Percentiles rank a stretch among this genome's conserved stretches.
phyloP scores from a whole-genome alignment of 1,284 basidiomycete genomes.

The Laetiporus sulphureus region DNA sequence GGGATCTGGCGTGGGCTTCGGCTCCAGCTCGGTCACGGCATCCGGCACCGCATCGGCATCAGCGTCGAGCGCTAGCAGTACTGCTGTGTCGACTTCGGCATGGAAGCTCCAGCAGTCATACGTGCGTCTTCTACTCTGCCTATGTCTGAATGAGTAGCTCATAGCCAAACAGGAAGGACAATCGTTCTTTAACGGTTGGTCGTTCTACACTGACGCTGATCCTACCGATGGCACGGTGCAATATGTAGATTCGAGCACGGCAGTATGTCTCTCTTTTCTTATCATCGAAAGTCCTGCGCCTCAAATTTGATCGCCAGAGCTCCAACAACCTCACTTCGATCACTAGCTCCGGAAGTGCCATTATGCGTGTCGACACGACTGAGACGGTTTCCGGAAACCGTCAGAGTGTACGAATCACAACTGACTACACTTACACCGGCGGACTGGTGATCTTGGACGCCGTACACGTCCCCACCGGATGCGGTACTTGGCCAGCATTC shows the following conservation, averaged over 20 bases:
- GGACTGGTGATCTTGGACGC: conserved; percentile 79
- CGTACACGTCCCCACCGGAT: conserved; percentile 85
- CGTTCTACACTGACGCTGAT: conserved; percentile 67
- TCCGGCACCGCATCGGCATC: conserved; percentile 12
- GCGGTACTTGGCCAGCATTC: conserved; percentile 76
- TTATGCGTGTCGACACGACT: conserved; percentile 85
- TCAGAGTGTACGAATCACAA: conserved; percentile 73
- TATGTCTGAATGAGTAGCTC: background rate
- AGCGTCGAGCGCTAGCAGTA: conserved; percentile 13
- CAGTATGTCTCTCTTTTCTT: conserved; percentile 34
- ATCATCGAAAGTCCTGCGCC: conserved; percentile 1
- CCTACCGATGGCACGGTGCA: conserved; percentile 74
- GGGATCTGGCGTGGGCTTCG: conserved; percentile 12
- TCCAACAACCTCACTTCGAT: conserved; percentile 46
- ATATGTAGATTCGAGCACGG: conserved; percentile 51
- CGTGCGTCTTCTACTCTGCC: conserved; percentile 12
- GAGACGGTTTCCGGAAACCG: conserved; percentile 58
- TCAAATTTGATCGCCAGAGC: conserved; percentile 27
- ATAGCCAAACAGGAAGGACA: conserved; percentile 41
- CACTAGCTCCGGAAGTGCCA: conserved; percentile 62
- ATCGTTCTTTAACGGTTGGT: conserved; percentile 77
- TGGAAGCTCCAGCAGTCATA: conserved; percentile 25
- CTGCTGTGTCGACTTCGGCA: conserved; percentile 16
- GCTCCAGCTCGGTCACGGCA: conserved; percentile 10
- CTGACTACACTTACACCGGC: conserved; percentile 53